phyloP scores from a whole-genome alignment of 495 filamentous ascomycete species.

The Beverwykella pulmonaria region DNA sequence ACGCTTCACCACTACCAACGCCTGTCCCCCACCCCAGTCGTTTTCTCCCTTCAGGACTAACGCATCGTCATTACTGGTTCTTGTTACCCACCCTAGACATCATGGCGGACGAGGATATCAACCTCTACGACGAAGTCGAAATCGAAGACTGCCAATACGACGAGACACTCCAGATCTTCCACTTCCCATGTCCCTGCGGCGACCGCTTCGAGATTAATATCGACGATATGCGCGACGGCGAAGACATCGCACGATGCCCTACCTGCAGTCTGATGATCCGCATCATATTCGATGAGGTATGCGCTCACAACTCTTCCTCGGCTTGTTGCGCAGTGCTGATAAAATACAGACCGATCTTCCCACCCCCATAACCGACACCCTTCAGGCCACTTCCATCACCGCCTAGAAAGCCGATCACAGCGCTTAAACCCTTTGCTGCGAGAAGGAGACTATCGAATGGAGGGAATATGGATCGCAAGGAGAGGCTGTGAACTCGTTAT shows the following conservation, averaged over 20 bases:
- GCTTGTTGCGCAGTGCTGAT: neutral
- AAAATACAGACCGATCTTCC: conserved; percentile 34
- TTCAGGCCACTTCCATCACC: conserved; percentile 16
- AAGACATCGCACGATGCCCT: conserved; percentile 92
- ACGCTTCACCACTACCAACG: neutral
- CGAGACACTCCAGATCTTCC: conserved; percentile 77
- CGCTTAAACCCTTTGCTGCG: neutral
- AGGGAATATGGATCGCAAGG: too few species aligned
- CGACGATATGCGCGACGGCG: conserved; percentile 78
- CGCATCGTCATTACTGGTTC: neutral
- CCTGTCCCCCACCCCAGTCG: too few species aligned
- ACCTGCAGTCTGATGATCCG: conserved; percentile 95
- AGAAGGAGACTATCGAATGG: too few species aligned
- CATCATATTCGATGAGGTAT: conserved; percentile 86
- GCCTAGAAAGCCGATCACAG: conserved; percentile 3
- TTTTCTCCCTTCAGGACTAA: neutral
- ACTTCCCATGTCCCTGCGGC: conserved; percentile 95
- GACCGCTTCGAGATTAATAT: conserved; percentile 95
- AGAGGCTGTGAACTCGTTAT: neutral
- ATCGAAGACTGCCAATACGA: conserved; percentile 99
- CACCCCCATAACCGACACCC: conserved; percentile 15
- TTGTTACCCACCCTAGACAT: too few species aligned
- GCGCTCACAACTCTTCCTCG: conserved; percentile 29
- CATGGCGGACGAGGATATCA: conserved; percentile 24
- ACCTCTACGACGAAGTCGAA: conserved; percentile 94